phyloP scores from a whole-genome alignment of 2,329 filamentous ascomycete species.

The Tolypocladium pustulatum region DNA sequence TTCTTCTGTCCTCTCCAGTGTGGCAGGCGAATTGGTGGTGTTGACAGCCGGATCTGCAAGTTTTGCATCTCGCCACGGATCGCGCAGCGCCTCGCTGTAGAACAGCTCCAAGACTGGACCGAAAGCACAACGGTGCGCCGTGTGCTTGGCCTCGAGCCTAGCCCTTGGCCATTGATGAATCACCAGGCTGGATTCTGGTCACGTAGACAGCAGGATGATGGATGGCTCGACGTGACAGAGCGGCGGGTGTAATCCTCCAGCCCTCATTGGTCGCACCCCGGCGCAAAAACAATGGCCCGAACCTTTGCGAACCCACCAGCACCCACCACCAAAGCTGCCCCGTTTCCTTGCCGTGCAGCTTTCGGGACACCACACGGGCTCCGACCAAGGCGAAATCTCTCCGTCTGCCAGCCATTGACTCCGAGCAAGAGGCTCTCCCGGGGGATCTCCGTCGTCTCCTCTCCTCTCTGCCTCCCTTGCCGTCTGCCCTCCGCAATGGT shows the following conservation, averaged over 20 bases:
- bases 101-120: background rate
- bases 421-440: slow-evolving; percentile 23
- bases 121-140: background rate
- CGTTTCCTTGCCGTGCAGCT: slow-evolving; percentile 14
- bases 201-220: background rate
- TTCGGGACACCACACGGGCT: slow-evolving; percentile 2
- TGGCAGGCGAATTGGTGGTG: no score
- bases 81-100: no score
- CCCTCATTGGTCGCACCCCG: slow-evolving; percentile 15
- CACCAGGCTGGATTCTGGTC: background rate
- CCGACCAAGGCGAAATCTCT: slow-evolving; percentile 8
- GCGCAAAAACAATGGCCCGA: slow-evolving; percentile 23
- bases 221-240: background rate
- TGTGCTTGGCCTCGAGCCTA: background rate
- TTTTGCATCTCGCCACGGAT: no score
- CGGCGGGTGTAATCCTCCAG: slow-evolving; percentile 10
- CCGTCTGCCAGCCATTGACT: slow-evolving; percentile 21
- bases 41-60: no score
- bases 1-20: no score
- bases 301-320: slow-evolving; percentile 12
- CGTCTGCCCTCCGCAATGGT: slow-evolving; percentile 46
- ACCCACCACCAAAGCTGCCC: slow-evolving; percentile 17
- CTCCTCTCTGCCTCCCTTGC: slow-evolving; percentile 16
- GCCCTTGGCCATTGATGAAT: background rate
- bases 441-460: slow-evolving; percentile 17